Percentiles rank a stretch among this genome's conserved stretches.
Conservation (phyloP, 208 protist genomes). For the Trypanosoma melophagium region DNA sequence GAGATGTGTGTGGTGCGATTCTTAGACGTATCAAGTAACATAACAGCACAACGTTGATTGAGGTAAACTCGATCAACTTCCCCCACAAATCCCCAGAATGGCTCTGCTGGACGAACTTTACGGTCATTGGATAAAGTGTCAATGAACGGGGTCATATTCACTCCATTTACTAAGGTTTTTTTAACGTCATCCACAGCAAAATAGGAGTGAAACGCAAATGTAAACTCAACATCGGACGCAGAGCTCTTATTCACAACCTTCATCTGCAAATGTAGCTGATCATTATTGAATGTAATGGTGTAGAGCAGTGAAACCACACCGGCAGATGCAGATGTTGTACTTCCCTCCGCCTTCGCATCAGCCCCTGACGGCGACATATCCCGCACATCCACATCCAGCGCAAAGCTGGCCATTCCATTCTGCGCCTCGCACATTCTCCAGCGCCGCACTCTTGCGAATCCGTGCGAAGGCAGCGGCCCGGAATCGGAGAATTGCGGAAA, state of each 20-base stretch:
- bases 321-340: background rate
- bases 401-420: constrained; percentile 23
- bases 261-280: constrained; percentile 60
- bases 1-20: constrained; percentile 44
- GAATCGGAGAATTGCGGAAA: constrained; percentile 86
- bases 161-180: constrained; percentile 61
- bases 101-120: background rate
- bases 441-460: constrained; percentile 60
- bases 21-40: constrained; percentile 43
- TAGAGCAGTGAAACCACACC: constrained; percentile 32
- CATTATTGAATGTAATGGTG: constrained; percentile 74
- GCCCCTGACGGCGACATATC: background rate
- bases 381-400: constrained; percentile 7
- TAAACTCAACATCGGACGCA: constrained; percentile 45
- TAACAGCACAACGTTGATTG: constrained; percentile 45
- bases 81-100: constrained; percentile 12
- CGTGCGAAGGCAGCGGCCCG: constrained; percentile 72
- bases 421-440: constrained; percentile 23
- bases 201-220: constrained; percentile 88
- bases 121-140: constrained; percentile 41
- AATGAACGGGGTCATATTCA: constrained; percentile 65
- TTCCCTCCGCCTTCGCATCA: background rate
- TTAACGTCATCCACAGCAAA: constrained; percentile 65
- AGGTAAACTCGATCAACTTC: constrained; percentile 85
- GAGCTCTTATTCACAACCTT: constrained; percentile 58